Percentiles rank a stretch among this genome's conserved stretches.
These are phyloP conservation scores for Chalaropsis ovoidea DNA, from an alignment of 2,329 filamentous ascomycete species.

Conservation along the genomic window DNA sequence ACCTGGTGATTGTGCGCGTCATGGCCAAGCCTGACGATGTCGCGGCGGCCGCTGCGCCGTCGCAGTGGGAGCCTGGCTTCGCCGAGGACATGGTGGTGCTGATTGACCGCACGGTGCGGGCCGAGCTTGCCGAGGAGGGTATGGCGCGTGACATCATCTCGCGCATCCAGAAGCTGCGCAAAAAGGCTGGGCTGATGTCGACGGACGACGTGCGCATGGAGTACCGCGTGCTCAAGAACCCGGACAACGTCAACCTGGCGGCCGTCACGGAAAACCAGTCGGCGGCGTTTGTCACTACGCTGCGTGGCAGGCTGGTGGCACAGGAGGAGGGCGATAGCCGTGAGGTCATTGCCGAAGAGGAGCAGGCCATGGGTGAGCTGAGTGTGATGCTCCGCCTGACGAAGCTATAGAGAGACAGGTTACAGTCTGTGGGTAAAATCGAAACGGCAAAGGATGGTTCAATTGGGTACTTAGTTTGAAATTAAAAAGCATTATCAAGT, in stretches of 20 bases:
- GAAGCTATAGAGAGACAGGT: constrained; percentile 47
- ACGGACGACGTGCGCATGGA: constrained; percentile 96
- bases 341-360: constrained; percentile 63
- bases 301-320: constrained; percentile 62
- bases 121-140: constrained; percentile 79
- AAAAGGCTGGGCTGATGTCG: constrained; percentile 81
- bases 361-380: constrained; percentile 76
- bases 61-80: constrained; percentile 29
- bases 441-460: constrained; percentile 3
- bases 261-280: constrained; percentile 60
- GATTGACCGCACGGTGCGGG: constrained; percentile 70
- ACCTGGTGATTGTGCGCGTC: constrained; percentile 46
- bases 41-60: constrained; percentile 1
- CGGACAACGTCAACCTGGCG: constrained; percentile 62
- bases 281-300: constrained; percentile 60
- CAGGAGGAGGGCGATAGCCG: constrained; percentile 29
- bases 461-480: constrained; percentile 7
- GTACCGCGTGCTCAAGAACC: constrained; percentile 70
- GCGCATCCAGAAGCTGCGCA: constrained; percentile 81
- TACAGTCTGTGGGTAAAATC: neutral
- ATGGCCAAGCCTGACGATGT: constrained; percentile 17
- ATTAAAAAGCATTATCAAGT: constrained; percentile 7
- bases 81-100: constrained; percentile 61
- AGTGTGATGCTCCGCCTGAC: constrained; percentile 67
- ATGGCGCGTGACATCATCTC: constrained; percentile 87